A percentile compares a stretch with the other conserved stretches of the same genome.
These are phyloP conservation scores for Lunularia cruciata DNA, from an alignment of 225 moss, liverwort and hornwort species.

Conservation along the genomic window DNA sequence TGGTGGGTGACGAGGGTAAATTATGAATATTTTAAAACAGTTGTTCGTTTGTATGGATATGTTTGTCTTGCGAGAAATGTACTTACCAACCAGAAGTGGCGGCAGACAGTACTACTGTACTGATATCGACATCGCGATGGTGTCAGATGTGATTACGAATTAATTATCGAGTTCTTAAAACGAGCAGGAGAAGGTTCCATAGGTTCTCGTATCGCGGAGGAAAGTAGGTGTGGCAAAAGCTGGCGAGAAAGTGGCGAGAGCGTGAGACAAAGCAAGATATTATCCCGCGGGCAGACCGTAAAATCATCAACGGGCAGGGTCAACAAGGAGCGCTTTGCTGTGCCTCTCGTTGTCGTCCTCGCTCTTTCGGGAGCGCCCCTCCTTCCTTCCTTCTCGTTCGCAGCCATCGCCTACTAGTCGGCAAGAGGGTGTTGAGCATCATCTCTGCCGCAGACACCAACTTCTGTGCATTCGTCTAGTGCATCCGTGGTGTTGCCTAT, in stretches of 20 bases:
- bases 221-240: conserved; percentile 4
- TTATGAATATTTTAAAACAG: no score
- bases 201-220: conserved; percentile 9
- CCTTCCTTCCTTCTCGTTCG: neutral
- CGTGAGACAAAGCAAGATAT: conserved; percentile 10
- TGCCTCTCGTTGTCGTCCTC: neutral
- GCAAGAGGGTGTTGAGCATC: neutral
- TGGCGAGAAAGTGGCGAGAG: conserved; percentile 12
- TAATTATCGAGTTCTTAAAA: conserved; percentile 5
- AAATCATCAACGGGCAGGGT: conserved; percentile 13
- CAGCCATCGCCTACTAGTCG: neutral
- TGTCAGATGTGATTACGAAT: neutral
- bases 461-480: neutral
- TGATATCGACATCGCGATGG: neutral
- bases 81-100: neutral
- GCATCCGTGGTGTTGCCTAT: neutral
- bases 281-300: conserved; percentile 11
- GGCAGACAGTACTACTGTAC: neutral
- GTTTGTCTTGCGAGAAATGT: no score
- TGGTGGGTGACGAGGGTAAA: no score
- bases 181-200: conserved; percentile 7
- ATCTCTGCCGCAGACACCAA: neutral
- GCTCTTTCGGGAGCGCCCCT: neutral
- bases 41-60: no score
- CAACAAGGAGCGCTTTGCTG: neutral